These are phyloP conservation scores for Medicago ruthenica DNA, from an alignment of 306 rosid genomes.

Conservation along the genomic window DNA sequence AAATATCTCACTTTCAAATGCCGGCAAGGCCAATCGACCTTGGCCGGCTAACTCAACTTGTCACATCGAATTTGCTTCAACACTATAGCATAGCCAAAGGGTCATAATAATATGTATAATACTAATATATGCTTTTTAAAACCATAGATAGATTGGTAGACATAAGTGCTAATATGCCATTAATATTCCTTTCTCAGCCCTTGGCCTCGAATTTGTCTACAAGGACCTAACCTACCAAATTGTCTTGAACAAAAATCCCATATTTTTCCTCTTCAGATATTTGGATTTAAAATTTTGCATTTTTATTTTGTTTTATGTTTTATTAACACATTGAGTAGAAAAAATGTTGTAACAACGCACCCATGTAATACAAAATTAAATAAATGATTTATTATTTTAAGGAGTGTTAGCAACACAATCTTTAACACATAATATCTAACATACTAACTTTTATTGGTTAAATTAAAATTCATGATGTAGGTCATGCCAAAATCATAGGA, in stretches of 20 bases:
- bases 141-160: slow-evolving; percentile 16
- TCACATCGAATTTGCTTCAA: slow-evolving; percentile 24
- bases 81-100: slow-evolving; percentile 10
- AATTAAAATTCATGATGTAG: too few relatives aligned
- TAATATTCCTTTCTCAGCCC: slow-evolving; percentile 1
- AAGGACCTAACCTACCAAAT: background rate
- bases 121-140: background rate
- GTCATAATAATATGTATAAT: background rate
- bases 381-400: background rate
- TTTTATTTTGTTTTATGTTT: background rate
- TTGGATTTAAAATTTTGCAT: background rate
- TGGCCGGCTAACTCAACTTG: slow-evolving; percentile 67
- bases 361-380: background rate
- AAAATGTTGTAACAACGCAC: background rate
- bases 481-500: too few relatives aligned
- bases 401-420: too few relatives aligned
- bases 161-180: slow-evolving; percentile 30
- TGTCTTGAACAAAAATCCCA: background rate
- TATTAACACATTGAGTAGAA: background rate
- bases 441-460: too few relatives aligned
- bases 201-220: slow-evolving; percentile 1
- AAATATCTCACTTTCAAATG: slow-evolving; percentile 27
- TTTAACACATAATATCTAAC: too few relatives aligned
- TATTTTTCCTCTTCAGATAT: background rate
- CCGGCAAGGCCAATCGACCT: slow-evolving; percentile 62